phyloP scores from a whole-genome alignment of 805 yeast species.

The Saturnispora sanitii region DNA sequence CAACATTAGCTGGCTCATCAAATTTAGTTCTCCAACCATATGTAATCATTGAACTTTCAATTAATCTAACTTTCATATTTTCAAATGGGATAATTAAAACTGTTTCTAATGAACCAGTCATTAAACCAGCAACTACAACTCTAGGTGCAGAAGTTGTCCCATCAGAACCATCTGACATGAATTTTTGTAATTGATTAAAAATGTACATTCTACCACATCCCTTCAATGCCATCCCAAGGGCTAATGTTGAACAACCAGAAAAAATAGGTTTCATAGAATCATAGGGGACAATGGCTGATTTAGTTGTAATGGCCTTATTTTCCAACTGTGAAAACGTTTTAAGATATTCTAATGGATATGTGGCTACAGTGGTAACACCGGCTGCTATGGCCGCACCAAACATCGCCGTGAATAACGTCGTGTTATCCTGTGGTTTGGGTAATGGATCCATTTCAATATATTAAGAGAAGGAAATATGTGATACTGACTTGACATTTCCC shows the following conservation, averaged over 20 bases:
- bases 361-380: conserved; percentile 47
- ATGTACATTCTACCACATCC: conserved; percentile 63
- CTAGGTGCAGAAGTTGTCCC: conserved; percentile 70
- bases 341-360: conserved; percentile 64
- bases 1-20: conserved; percentile 11
- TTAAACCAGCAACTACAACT: conserved; percentile 70
- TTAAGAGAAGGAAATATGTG: too few relatives aligned
- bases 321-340: conserved; percentile 58
- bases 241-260: conserved; percentile 66
- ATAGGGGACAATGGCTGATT: conserved; percentile 26
- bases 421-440: conserved; percentile 19
- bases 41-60: conserved; percentile 47
- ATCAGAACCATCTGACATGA: conserved; percentile 51
- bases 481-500: too few relatives aligned
- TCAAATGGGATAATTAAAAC: conserved; percentile 86
- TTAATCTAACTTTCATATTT: conserved; percentile 69
- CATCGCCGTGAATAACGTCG: conserved; percentile 46
- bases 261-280: conserved; percentile 26
- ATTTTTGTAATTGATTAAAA: conserved; percentile 64
- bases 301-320: conserved; percentile 27
- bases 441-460: conserved; percentile 24
- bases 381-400: conserved; percentile 56
- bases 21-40: conserved; percentile 20
- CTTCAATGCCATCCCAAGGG: conserved; percentile 64
- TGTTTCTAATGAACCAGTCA: conserved; percentile 79